A percentile compares a stretch with the other conserved stretches of the same genome.
phyloP scores from a whole-genome alignment of 805 yeast species.

The Vanderwaltozyma yarrowii region DNA sequence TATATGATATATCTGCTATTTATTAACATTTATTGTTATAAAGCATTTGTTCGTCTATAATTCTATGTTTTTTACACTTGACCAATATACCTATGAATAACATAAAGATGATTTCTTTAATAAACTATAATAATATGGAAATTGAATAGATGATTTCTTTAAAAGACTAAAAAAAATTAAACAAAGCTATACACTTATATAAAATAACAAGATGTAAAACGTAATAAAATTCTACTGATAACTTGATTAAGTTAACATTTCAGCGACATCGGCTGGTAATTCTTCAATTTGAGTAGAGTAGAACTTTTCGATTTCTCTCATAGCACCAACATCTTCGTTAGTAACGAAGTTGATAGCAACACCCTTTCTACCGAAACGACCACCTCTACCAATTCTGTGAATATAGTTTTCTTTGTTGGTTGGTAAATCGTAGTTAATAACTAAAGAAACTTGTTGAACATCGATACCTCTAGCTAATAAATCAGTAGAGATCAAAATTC shows the following conservation, averaged over 20 bases:
- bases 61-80: no score
- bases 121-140: no score
- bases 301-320: slow-evolving; percentile 66
- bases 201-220: slow-evolving; percentile 5
- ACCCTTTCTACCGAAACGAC: slow-evolving; percentile 98
- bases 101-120: no score
- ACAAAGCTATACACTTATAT: slow-evolving; percentile 5
- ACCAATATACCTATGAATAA: no score
- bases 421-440: slow-evolving; percentile 92
- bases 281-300: slow-evolving; percentile 68
- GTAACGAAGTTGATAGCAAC: slow-evolving; percentile 94
- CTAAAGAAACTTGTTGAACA: slow-evolving; percentile 95
- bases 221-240: slow-evolving; percentile 1
- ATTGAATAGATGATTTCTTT: background rate
- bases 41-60: no score
- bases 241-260: slow-evolving; percentile 24
- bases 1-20: no score
- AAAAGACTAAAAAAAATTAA: slow-evolving; percentile 6
- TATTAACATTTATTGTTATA: no score
- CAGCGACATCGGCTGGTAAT: slow-evolving; percentile 67
- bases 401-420: slow-evolving; percentile 88
- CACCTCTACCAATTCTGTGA: slow-evolving; percentile 97
- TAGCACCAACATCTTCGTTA: slow-evolving; percentile 57
- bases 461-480: slow-evolving; percentile 98
- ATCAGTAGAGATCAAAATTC: slow-evolving; percentile 93